These are phyloP conservation scores for Monosporozyma aquatica DNA, from an alignment of 805 yeast genomes.

Conservation along the genomic window DNA sequence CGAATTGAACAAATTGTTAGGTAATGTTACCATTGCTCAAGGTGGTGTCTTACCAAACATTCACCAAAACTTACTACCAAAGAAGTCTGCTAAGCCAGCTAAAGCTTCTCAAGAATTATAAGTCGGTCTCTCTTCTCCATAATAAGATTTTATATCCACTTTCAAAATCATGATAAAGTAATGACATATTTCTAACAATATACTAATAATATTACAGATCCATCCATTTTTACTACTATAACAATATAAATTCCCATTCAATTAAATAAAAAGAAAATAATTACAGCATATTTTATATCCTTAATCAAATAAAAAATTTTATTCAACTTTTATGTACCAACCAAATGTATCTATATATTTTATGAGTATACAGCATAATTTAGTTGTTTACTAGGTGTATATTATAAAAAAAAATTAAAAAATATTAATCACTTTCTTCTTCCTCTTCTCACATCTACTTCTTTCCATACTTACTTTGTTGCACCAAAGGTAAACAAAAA, in stretches of 20 bases:
- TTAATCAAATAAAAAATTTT: neutral
- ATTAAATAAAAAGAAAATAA: neutral
- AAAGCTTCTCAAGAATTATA: slow-evolving; percentile 62
- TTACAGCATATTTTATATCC: neutral
- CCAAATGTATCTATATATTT: neutral
- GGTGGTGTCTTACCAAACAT: slow-evolving; percentile 99
- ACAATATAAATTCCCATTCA: neutral
- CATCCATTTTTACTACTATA: neutral
- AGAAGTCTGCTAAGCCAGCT: slow-evolving; percentile 53
- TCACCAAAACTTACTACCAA: slow-evolving; percentile 84
- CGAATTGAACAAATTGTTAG: slow-evolving; percentile 88
- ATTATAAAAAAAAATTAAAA: neutral
- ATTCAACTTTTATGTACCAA: neutral
- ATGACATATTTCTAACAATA: neutral
- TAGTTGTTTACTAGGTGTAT: slow-evolving; percentile 2
- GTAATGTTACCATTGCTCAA: slow-evolving; percentile 93
- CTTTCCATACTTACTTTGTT: too few relatives aligned
- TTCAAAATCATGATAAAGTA: neutral
- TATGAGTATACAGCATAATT: too few relatives aligned
- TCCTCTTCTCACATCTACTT: too few relatives aligned
- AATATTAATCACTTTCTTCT: neutral
- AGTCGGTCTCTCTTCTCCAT: slow-evolving; percentile 7
- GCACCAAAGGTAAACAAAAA: too few relatives aligned
- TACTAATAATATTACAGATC: neutral
- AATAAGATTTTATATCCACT: neutral